Evolutionary conservation across 2,329 filamentous ascomycete genomes (phyloP).

Genomic region (Orbilia javanica): DNA sequence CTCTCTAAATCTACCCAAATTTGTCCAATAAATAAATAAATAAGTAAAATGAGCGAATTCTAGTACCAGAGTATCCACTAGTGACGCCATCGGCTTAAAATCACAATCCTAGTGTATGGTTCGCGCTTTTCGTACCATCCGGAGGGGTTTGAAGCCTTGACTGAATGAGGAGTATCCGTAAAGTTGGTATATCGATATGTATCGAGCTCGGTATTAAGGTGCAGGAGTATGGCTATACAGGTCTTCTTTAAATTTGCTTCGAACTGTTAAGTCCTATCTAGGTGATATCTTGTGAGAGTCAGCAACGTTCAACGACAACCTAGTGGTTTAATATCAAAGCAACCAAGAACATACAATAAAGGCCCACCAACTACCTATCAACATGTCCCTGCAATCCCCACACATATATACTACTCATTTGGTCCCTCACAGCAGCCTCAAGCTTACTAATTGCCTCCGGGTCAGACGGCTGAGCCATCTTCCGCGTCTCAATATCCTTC

Average conservation of each 20-base stretch:
- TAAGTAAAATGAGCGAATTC: too few relatives aligned
- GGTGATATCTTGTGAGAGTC: too few relatives aligned
- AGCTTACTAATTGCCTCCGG: background rate
- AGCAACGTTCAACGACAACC: too few relatives aligned
- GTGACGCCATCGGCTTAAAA: too few relatives aligned
- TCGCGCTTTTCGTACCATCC: background rate
- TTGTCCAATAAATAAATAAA: background rate
- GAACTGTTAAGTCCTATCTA: too few relatives aligned
- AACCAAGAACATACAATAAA: background rate
- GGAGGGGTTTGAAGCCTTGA: background rate
- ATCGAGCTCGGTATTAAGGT: too few relatives aligned
- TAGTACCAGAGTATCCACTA: background rate
- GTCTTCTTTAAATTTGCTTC: too few relatives aligned
- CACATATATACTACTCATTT: background rate
- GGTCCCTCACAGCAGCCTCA: background rate
- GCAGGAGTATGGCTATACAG: too few relatives aligned
- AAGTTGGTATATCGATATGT: too few relatives aligned
- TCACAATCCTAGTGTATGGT: too few relatives aligned
- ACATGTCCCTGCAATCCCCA: background rate
- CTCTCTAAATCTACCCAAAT: background rate
- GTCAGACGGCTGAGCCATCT: background rate
- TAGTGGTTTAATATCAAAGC: background rate
- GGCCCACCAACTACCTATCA: background rate
- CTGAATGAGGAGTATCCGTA: background rate
- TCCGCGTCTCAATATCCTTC: background rate